These are phyloP conservation scores for Colletotrichum paranaense DNA, from an alignment of 2,329 filamentous ascomycete genomes.

Conservation along the genomic window DNA sequence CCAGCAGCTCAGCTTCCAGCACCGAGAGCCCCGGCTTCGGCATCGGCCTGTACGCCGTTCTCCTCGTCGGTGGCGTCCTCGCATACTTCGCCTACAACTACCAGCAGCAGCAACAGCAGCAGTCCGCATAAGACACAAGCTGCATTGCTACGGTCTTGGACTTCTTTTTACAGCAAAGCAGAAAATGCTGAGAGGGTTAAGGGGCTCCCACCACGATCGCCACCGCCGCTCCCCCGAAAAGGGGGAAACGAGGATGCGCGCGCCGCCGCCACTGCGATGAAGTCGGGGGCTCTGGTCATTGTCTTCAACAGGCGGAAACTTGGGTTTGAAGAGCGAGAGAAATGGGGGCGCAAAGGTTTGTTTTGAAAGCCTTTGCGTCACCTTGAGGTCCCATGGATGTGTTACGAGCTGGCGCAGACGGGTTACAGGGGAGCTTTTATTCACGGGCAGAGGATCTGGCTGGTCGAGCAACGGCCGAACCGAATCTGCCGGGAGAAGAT, in stretches of 20 bases:
- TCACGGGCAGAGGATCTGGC: constrained; percentile 9
- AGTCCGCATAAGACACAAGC: constrained; percentile 38
- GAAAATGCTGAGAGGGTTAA: neutral
- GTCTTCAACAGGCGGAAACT: constrained; percentile 1
- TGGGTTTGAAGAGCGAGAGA: neutral
- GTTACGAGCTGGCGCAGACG: constrained; percentile 11
- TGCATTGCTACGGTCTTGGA: neutral
- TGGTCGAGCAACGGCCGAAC: constrained; percentile 5
- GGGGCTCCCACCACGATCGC: neutral
- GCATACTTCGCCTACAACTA: constrained; percentile 91
- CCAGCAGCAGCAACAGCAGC: constrained; percentile 69
- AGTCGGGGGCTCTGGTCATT: neutral
- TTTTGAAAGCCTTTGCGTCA: neutral
- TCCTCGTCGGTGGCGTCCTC: constrained; percentile 80
- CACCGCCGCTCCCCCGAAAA: neutral
- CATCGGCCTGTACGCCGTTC: constrained; percentile 82
- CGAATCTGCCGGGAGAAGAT: constrained; percentile 23
- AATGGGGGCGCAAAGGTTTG: neutral
- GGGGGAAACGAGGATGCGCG: neutral
- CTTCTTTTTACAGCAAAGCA: neutral
- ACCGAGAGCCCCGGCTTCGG: constrained; percentile 70
- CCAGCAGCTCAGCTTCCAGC: constrained; percentile 60
- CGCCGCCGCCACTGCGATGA: constrained; percentile 10
- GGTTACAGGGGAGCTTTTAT: neutral
- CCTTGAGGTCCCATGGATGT: neutral